These are phyloP conservation scores for Trametes cinnabarina DNA, from an alignment of 768 basidiomycete species.

Conservation along the genomic window DNA sequence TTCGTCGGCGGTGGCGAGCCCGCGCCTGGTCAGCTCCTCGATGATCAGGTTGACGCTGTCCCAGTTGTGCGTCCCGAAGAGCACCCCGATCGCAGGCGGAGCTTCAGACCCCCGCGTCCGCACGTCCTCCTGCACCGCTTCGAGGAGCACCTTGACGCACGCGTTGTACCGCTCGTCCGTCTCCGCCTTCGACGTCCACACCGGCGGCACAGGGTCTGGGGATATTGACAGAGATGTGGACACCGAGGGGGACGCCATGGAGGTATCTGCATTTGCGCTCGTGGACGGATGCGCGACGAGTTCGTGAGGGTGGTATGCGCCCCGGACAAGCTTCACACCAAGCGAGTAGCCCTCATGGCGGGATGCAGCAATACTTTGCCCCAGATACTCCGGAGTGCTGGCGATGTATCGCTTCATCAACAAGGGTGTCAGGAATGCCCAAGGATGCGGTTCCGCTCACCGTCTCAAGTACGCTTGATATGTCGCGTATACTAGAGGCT, in stretches of 20 bases:
- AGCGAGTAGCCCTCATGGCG: conserved; percentile 64
- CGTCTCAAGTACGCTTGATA: conserved; percentile 87
- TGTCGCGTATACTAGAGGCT: conserved; percentile 79
- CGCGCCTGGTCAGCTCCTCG: conserved; percentile 52
- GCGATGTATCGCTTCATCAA: background rate
- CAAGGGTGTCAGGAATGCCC: background rate
- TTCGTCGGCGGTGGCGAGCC: conserved; percentile 44
- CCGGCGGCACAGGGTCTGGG: conserved; percentile 58
- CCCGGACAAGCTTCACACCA: conserved; percentile 90
- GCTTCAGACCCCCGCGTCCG: background rate
- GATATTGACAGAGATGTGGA: conserved; percentile 46
- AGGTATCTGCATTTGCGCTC: background rate
- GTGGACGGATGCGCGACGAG: conserved; percentile 43
- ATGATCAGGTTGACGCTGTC: conserved; percentile 62
- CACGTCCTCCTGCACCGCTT: conserved; percentile 54
- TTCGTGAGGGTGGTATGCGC: conserved; percentile 87
- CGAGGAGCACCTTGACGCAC: conserved; percentile 57
- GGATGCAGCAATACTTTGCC: conserved; percentile 63
- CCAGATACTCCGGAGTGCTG: conserved; percentile 70
- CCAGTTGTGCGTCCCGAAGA: conserved; percentile 90
- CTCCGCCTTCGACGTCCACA: conserved; percentile 64
- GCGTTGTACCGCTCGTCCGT: conserved; percentile 75
- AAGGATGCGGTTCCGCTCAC: conserved; percentile 34
- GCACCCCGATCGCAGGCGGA: conserved; percentile 51
- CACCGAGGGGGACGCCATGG: conserved; percentile 2